Evolutionary conservation across 23 red algal species (phyloP).

Genomic region (Cyanidium caldarium): DNA sequence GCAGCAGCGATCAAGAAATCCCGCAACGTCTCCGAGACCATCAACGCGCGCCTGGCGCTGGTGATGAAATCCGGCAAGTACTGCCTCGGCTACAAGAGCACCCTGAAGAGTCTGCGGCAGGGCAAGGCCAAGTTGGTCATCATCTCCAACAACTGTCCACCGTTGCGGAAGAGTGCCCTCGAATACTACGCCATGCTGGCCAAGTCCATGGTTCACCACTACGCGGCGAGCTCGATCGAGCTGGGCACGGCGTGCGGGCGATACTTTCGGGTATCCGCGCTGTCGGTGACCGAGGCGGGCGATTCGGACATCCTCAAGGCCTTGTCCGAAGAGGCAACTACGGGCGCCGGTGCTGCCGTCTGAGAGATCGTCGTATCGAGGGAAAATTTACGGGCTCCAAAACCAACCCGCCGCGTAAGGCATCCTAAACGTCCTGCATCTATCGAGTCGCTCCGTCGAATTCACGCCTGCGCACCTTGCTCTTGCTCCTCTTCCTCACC

Average conservation of each 20-base stretch:
- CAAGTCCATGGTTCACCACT: slow-evolving; percentile 86
- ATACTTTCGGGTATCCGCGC: slow-evolving; percentile 61
- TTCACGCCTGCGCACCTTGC: too few relatives aligned
- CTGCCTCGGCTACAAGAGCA: slow-evolving; percentile 82
- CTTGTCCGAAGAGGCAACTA: slow-evolving; percentile 7
- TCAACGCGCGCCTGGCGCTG: slow-evolving; percentile 72
- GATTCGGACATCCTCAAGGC: slow-evolving; percentile 86
- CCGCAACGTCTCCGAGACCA: slow-evolving; percentile 71
- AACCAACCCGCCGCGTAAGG: too few relatives aligned
- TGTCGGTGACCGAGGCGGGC: slow-evolving; percentile 78
- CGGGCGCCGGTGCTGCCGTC: too few relatives aligned
- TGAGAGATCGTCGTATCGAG: too few relatives aligned
- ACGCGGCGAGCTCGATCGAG: slow-evolving; percentile 39
- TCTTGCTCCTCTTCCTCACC: too few relatives aligned
- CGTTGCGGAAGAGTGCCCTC: slow-evolving; percentile 63
- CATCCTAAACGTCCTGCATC: too few relatives aligned
- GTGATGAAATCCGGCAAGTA: slow-evolving; percentile 93
- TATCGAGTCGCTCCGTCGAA: too few relatives aligned
- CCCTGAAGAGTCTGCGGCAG: slow-evolving; percentile 73
- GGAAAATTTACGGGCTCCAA: too few relatives aligned
- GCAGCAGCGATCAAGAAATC: too few relatives aligned
- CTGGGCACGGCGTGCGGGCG: slow-evolving; percentile 80
- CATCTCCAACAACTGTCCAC: slow-evolving; percentile 48
- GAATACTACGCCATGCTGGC: slow-evolving; percentile 99
- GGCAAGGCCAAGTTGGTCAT: slow-evolving; percentile 96